Evolutionary conservation across 768 basidiomycete genomes (phyloP).

Genomic region (Tylopilus vinaceipallidus): DNA sequence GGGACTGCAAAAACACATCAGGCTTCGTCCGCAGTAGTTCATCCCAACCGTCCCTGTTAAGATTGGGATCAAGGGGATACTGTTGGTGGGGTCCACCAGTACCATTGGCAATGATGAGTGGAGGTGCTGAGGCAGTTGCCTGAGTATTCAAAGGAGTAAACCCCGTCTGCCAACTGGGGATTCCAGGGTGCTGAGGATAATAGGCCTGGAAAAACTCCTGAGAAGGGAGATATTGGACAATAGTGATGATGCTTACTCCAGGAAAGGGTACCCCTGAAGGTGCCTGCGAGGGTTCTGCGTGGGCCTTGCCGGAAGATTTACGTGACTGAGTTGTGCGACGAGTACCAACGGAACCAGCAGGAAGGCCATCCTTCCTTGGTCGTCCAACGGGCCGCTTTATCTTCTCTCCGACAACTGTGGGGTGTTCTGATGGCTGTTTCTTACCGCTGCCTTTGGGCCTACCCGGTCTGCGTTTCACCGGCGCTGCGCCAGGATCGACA

Average conservation of each 20-base stretch:
- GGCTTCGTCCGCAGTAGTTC: conserved; percentile 55
- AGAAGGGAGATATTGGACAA: not conserved
- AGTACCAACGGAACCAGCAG: conserved; percentile 64
- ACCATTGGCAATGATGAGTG: conserved; percentile 34
- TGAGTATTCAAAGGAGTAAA: conserved; percentile 28
- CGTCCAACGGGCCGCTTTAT: conserved; percentile 77
- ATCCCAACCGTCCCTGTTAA: conserved; percentile 63
- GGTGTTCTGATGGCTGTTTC: conserved; percentile 48
- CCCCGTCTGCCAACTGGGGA: conserved; percentile 30
- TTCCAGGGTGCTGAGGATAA: conserved; percentile 33
- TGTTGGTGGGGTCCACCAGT: conserved; percentile 22
- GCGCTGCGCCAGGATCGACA: conserved; percentile 30
- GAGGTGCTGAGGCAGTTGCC: conserved; percentile 30
- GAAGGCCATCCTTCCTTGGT: conserved; percentile 78
- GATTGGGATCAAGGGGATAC: conserved; percentile 48
- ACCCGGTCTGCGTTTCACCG: conserved; percentile 67
- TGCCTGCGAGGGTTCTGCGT: conserved; percentile 17
- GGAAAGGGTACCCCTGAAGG: conserved; percentile 33
- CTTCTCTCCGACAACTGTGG: conserved; percentile 45
- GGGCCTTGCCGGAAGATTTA: conserved; percentile 35
- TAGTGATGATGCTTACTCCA: conserved; percentile 19
- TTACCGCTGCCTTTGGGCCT: conserved; percentile 80
- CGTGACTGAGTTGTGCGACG: conserved; percentile 42
- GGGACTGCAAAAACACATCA: conserved; percentile 52
- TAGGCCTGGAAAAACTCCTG: conserved; percentile 24